These are phyloP conservation scores for Blastomyces silverae DNA, from an alignment of 2,329 filamentous ascomycete species.

Conservation along the genomic window DNA sequence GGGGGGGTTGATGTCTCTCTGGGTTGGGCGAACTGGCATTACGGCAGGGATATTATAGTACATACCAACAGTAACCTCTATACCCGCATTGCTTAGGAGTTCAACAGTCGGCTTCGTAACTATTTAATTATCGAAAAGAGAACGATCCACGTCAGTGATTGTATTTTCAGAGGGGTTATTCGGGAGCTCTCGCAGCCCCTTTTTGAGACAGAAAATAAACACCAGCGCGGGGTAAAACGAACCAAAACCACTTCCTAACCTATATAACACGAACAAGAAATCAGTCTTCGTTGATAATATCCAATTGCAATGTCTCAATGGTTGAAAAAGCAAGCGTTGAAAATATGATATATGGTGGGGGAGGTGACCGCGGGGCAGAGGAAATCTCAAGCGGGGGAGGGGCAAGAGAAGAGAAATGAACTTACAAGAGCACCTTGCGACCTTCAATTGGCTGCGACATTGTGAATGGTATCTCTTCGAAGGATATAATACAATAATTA, in stretches of 20 bases:
- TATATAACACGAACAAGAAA: conserved; percentile 7
- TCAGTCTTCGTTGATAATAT: not conserved
- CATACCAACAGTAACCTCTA: conserved; percentile 60
- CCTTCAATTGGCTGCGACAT: conserved; percentile 18
- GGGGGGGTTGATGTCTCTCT: no score
- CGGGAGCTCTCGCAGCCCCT: not conserved
- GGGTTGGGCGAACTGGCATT: not conserved
- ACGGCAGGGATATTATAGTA: conserved; percentile 14
- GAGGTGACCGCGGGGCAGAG: not conserved
- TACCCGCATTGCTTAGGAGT: conserved; percentile 54
- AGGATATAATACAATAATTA: not conserved
- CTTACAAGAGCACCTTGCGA: conserved; percentile 23
- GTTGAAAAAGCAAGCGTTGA: not conserved
- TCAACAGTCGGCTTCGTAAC: conserved; percentile 60
- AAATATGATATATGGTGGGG: not conserved
- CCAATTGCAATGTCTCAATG: not conserved
- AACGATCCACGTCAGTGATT: not conserved
- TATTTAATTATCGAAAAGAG: conserved; percentile 20
- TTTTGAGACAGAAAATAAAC: not conserved
- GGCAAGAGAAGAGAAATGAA: not conserved
- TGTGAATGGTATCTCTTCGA: not conserved
- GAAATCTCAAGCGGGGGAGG: not conserved
- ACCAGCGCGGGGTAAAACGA: conserved; percentile 1
- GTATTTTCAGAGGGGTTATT: not conserved
- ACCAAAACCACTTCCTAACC: conserved; percentile 24